These are phyloP conservation scores for Cladorrhinum samala DNA, from an alignment of 495 filamentous ascomycete genomes.

Conservation along the genomic window DNA sequence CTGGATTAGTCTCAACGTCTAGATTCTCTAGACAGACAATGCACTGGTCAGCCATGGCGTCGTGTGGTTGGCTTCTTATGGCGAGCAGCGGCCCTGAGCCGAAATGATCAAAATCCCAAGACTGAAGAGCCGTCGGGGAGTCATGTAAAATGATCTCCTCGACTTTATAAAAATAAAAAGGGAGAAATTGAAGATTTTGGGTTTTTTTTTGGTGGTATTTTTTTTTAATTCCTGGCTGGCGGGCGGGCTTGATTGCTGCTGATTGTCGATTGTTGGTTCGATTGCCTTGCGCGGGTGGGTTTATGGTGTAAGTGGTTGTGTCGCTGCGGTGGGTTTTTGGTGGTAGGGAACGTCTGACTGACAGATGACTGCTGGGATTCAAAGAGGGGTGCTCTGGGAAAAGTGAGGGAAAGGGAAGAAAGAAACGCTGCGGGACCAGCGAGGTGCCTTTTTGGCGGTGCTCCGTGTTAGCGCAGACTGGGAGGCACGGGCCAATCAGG, in stretches of 20 bases:
- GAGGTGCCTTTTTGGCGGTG: conserved; percentile 17
- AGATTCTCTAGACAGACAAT: conserved; percentile 95
- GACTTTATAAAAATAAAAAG: background rate
- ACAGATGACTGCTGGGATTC: conserved; percentile 5
- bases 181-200: background rate
- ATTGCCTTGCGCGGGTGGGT: background rate
- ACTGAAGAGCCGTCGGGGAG: conserved; percentile 12
- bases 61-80: conserved; percentile 10
- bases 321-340: background rate
- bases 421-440: conserved; percentile 3
- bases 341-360: too few species aligned
- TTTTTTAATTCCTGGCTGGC: background rate
- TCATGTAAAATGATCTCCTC: conserved; percentile 28
- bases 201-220: background rate
- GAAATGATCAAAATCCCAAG: conserved; percentile 1
- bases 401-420: conserved; percentile 16
- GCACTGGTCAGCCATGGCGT: conserved; percentile 83
- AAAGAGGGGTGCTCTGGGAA: conserved; percentile 7
- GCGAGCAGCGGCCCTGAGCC: too few species aligned
- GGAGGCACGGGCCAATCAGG: conserved; percentile 11
- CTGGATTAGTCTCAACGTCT: conserved; percentile 39
- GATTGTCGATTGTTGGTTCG: background rate
- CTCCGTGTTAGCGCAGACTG: conserved; percentile 10
- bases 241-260: background rate
- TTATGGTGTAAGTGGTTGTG: background rate